These are phyloP conservation scores for Penicillium sp. DNA, from an alignment of 2,329 filamentous ascomycete species.

Conservation along the genomic window DNA sequence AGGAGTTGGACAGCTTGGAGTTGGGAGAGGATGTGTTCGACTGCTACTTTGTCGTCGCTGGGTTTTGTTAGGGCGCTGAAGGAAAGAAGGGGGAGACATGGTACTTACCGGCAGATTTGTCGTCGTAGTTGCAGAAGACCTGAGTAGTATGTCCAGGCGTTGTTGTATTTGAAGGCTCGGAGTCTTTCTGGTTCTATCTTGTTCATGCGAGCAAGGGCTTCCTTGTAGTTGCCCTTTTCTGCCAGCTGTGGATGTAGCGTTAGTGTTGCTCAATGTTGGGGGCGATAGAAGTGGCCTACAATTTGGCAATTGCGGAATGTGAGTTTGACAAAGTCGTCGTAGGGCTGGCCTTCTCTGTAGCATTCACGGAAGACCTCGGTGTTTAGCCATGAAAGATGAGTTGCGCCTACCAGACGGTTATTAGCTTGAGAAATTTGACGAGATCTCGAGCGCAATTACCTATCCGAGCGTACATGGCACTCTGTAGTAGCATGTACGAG, in stretches of 20 bases:
- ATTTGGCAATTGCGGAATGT: slow-evolving; percentile 68
- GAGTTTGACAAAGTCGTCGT: slow-evolving; percentile 77
- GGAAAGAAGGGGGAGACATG: not conserved
- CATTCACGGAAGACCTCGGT: slow-evolving; percentile 74
- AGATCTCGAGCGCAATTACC: slow-evolving; percentile 48
- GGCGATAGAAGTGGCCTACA: slow-evolving; percentile 30
- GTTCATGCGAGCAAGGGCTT: slow-evolving; percentile 62
- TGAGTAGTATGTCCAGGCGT: slow-evolving; percentile 49
- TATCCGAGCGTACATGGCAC: slow-evolving; percentile 72
- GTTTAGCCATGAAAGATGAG: slow-evolving; percentile 56
- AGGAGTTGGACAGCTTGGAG: slow-evolving; percentile 53
- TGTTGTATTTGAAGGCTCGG: slow-evolving; percentile 73
- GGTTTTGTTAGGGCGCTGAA: slow-evolving; percentile 15
- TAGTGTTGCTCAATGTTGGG: not conserved
- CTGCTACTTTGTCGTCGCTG: slow-evolving; percentile 57
- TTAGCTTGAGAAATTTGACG: not conserved
- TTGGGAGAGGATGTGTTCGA: slow-evolving; percentile 57
- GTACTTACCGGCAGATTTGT: slow-evolving; percentile 42
- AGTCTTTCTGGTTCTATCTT: slow-evolving; percentile 60
- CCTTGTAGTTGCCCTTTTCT: slow-evolving; percentile 67
- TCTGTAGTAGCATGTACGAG: slow-evolving; percentile 68
- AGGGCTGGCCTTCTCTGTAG: slow-evolving; percentile 61
- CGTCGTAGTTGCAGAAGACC: slow-evolving; percentile 44
- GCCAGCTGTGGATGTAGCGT: slow-evolving; percentile 45
- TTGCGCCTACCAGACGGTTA: slow-evolving; percentile 44